phyloP scores from a whole-genome alignment of 108 stramenopile species.

The Nitzschia sp. region DNA sequence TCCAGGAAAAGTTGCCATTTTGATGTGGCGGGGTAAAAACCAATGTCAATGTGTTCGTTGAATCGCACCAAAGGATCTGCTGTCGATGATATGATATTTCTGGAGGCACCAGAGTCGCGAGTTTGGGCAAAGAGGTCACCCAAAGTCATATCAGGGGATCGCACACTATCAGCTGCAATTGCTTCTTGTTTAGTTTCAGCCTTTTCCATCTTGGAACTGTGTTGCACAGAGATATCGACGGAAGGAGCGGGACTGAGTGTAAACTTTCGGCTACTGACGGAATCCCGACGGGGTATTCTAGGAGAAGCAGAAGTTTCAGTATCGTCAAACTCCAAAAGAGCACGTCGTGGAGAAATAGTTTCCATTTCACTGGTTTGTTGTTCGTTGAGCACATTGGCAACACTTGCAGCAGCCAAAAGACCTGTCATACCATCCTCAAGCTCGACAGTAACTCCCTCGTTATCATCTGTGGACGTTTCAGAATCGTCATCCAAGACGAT shows the following conservation, averaged over 20 bases:
- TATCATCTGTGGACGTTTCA: constrained; percentile 12
- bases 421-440: constrained; percentile 37
- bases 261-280: background rate
- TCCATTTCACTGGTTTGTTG: background rate
- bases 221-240: too few relatives aligned
- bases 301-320: background rate
- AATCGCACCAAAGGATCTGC: constrained; percentile 14
- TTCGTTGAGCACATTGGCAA: background rate
- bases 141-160: too few relatives aligned
- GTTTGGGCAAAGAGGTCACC: too few relatives aligned
- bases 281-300: background rate
- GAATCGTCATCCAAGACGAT: constrained; percentile 12
- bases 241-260: background rate
- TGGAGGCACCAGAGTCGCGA: too few relatives aligned
- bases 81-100: background rate
- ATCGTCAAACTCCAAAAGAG: too few relatives aligned
- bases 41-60: background rate
- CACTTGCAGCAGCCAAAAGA: constrained; percentile 24
- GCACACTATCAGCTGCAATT: too few relatives aligned
- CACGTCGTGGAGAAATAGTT: too few relatives aligned
- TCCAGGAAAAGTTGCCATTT: constrained; percentile 42
- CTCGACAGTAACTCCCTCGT: constrained; percentile 37
- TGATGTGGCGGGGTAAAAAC: constrained; percentile 10
- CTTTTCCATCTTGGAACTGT: too few relatives aligned
- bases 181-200: too few relatives aligned